These are phyloP conservation scores for Cordyceps militaris DNA, from an alignment of 2,329 filamentous ascomycete genomes.

Conservation along the genomic window DNA sequence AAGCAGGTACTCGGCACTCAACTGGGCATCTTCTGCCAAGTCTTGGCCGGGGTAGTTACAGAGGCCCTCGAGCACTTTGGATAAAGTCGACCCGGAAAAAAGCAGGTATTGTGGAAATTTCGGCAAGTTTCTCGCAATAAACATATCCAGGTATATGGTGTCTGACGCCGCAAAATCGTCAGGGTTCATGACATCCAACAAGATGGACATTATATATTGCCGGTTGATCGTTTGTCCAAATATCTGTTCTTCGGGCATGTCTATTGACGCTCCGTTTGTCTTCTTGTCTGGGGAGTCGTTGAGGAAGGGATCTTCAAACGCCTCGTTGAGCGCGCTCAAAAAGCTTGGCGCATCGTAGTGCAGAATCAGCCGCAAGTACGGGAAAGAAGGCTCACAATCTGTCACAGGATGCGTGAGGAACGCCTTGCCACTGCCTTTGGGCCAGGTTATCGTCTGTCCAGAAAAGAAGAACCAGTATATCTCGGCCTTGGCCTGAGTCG, in stretches of 20 bases:
- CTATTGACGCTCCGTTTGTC: constrained; percentile 44
- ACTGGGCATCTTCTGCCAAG: constrained; percentile 84
- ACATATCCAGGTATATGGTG: constrained; percentile 96
- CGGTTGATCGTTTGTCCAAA: constrained; percentile 71
- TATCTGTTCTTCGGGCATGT: constrained; percentile 57
- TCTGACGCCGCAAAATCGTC: constrained; percentile 70
- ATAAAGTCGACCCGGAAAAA: constrained; percentile 77
- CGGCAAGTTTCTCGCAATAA: constrained; percentile 87
- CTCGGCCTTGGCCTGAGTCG: constrained; percentile 72
- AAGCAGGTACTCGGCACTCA: constrained; percentile 93
- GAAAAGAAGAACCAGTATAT: constrained; percentile 94
- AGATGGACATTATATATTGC: constrained; percentile 85
- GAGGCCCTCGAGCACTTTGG: constrained; percentile 71
- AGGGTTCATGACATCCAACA: constrained; percentile 82
- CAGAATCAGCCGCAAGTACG: constrained; percentile 76
- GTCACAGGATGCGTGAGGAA: constrained; percentile 54
- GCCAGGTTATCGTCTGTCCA: constrained; percentile 70
- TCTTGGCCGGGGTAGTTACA: constrained; percentile 77
- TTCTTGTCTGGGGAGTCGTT: constrained; percentile 68
- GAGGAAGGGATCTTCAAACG: constrained; percentile 89
- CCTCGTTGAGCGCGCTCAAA: constrained; percentile 91
- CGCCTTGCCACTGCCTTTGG: constrained; percentile 51
- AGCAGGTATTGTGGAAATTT: constrained; percentile 96
- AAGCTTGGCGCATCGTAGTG: constrained; percentile 88
- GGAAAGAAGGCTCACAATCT: constrained; percentile 66